Base-by-base conservation (phyloP, 2,329 filamentous ascomycete species). In the Stachybotrys chlorohalonatus region DNA sequence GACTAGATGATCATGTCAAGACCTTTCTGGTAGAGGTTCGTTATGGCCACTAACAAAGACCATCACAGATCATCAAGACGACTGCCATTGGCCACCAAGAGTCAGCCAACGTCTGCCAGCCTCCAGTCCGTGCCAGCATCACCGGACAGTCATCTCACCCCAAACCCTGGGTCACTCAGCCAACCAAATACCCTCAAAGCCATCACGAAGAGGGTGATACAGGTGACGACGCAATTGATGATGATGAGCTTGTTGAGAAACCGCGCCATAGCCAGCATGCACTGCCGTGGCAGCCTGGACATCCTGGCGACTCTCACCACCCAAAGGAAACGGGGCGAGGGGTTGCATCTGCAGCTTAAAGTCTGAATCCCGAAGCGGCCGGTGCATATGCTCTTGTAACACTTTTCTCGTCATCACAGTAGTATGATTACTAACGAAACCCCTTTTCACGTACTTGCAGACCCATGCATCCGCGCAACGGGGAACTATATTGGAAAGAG, bases 61-160 rank as follows among this genome's bases (percentile, higher is more conserved):
- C 63, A 53, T 65, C 62, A 39, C 63, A 65, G 2, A 62, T 53
- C n/a, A 65, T 31, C 63, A 65, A 65, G 15, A 55, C 59, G 7
- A 65, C 59, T 7, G 60, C 63, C 31, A 65, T 30, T 11, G 63
- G 63, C 63, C 65, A 11, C 24, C 24, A 11, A 45, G 17, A 47
- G 46, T 54, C 49, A 52, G 49, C n/a, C 24, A 13, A 45, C 15
- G 2, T 46, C n/a, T 4, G 51, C 63, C 17, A 63, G 59, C 31
- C 32, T 39, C n/a, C 5, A 15, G 2, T 63, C 55, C 58, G 60
- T 13, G 60, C 56, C 9, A 66, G 50, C 13, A 70, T 56, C 30
- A 70, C 62, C 9, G 69, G 56, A 5, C 50, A 56, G 59, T 70
- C 68, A 53, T 70, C 68, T 62, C 60, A 66, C 30, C 68, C 67